A percentile compares a stretch with the other conserved stretches of the same genome.
Conservation (phyloP, 257 asterid genomes). For the Marsdenia floribunda region DNA sequence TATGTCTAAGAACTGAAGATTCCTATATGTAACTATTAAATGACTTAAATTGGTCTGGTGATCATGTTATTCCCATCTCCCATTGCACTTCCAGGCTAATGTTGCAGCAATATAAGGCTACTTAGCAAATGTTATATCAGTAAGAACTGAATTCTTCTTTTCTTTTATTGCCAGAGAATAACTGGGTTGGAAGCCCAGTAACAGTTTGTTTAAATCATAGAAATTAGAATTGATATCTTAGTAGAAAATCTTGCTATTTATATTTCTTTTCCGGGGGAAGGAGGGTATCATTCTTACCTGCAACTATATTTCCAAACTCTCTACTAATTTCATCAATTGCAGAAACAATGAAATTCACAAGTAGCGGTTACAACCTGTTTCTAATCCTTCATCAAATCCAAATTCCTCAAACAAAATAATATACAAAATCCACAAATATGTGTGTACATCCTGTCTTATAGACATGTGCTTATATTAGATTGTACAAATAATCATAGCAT, state of each 20-base stretch:
- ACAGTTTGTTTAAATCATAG: too few relatives aligned
- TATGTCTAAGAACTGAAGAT: not conserved
- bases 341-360: not conserved
- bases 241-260: not conserved
- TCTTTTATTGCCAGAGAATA: not conserved
- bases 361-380: not conserved
- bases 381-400: not conserved
- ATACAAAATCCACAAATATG: not conserved
- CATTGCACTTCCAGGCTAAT: not conserved
- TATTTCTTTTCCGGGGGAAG: not conserved
- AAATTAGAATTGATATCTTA: not conserved
- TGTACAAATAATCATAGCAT: slow-evolving; percentile 20
- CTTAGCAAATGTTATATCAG: not conserved
- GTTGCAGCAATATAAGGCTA: not conserved
- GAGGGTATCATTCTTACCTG: not conserved
- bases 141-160: not conserved
- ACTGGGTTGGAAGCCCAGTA: not conserved
- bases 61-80: not conserved
- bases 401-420: not conserved
- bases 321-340: not conserved
- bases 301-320: not conserved
- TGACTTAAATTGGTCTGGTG: not conserved
- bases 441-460: too few relatives aligned
- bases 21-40: not conserved
- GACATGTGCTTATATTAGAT: not conserved